Conservation (phyloP, 148 eudicot genomes). For the Arctostaphylos glauca region DNA sequence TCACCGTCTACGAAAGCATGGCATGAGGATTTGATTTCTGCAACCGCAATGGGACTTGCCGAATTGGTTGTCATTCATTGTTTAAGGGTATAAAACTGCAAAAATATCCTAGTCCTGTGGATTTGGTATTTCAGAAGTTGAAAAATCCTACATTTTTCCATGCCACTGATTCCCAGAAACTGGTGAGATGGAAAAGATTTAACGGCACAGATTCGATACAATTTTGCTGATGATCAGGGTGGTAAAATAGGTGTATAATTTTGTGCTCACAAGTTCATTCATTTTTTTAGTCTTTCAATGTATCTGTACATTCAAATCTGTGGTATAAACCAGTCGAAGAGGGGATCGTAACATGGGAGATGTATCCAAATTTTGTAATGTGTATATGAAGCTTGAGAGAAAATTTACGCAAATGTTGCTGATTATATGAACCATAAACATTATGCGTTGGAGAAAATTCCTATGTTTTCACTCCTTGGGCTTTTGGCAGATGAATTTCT, state of each 20-base stretch:
- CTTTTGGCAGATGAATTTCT: background rate
- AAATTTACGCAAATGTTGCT: background rate
- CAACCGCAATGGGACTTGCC: background rate
- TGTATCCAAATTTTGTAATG: background rate
- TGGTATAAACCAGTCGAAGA: background rate
- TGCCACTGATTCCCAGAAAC: background rate
- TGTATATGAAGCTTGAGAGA: background rate
- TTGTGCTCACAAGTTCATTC: background rate
- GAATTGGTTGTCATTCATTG: background rate
- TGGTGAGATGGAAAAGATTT: background rate
- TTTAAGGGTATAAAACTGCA: background rate
- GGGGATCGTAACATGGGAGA: background rate
- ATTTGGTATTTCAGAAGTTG: slow-evolving; percentile 11
- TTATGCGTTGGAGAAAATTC: background rate
- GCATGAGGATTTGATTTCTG: background rate
- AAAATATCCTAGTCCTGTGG: background rate
- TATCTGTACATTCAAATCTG: background rate
- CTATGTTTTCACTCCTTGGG: background rate
- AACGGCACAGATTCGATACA: background rate
- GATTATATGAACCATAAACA: background rate
- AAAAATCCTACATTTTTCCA: background rate
- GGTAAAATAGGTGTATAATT: background rate
- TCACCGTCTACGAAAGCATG: background rate
- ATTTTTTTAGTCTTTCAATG: background rate
- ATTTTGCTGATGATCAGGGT: background rate